Evolutionary conservation across 352 stramenopile genomes (phyloP), one percentile per base, ranked within the genome.

Genomic region (Globisporangium spinosum): DNA sequence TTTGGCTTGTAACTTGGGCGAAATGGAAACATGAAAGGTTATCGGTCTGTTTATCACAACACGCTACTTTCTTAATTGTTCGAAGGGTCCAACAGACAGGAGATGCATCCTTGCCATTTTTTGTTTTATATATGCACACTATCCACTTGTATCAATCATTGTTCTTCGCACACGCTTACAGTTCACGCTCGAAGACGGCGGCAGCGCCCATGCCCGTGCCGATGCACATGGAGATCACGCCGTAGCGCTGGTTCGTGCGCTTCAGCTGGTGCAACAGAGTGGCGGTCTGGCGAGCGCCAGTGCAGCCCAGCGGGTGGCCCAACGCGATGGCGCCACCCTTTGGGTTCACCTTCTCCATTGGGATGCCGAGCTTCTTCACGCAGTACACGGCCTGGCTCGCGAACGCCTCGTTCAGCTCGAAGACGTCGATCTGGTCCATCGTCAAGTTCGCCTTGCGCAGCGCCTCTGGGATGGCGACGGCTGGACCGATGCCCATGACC

Each of bases 221-320:
- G 76, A 98, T 97, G 79, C 96, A 98, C 92, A 98, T 98, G 63
- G 86, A 97, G 57, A 98, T 91, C 60, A 98, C 86, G 60, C 93
- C 94, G 67, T 94, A 95, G 55, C 78, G 77, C 66, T 88, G 77
- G 34, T 93, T 87, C 60, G 77, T 90, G 55, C 91, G 82, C 76
- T 97, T 95, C 66, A 98, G 83, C 73, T 97, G 87, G 74, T 97
- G 81, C 51, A 98, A 67, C 32, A 98, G 76, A 57, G 93, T 98
- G n/a, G 89, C 90, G 58, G 98, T 82, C 72, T 97, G 79, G 64
- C 96, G 84, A 32, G 93, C 89, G 20, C 90, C 90, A n/a, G 89
- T 96, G 79, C 84, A 95, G 55, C 92, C 91, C 3, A 98, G 79
- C 27, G 90, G 91, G 73, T 98, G 92, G 58, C 91, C 92, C 17